A percentile compares a stretch with the other conserved stretches of the same genome.
Evolutionary conservation across 2,329 filamentous ascomycete genomes (phyloP).

Genomic region (Elsinoe australis): DNA sequence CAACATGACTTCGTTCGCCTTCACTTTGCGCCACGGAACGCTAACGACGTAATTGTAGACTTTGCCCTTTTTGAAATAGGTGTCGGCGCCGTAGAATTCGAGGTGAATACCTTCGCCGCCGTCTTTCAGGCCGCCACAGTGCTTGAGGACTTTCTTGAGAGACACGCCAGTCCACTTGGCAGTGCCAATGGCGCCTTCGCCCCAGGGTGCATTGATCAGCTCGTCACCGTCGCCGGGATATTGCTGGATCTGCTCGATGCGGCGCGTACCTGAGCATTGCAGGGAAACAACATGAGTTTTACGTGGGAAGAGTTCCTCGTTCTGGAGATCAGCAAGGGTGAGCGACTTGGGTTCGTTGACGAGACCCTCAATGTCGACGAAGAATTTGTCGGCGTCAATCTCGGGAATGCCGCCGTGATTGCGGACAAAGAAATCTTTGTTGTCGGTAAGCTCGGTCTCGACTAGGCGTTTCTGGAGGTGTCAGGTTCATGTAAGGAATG

Average conservation of each 20-base stretch:
- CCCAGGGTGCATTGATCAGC: slow-evolving; percentile 38
- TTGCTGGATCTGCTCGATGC: slow-evolving; percentile 58
- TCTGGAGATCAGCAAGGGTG: slow-evolving; percentile 52
- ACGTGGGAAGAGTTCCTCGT: slow-evolving; percentile 54
- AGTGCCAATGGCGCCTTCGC: slow-evolving; percentile 60
- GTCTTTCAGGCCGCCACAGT: slow-evolving; percentile 54
- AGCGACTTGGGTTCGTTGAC: slow-evolving; percentile 52
- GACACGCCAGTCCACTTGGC: slow-evolving; percentile 56
- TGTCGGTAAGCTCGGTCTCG: slow-evolving; percentile 51
- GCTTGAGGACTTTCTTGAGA: slow-evolving; percentile 62
- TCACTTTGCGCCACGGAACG: slow-evolving; percentile 61
- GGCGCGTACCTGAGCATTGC: slow-evolving; percentile 61
- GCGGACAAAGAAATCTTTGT: slow-evolving; percentile 57
- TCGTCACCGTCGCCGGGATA: slow-evolving; percentile 57
- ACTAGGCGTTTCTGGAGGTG: neutral
- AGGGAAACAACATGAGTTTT: slow-evolving; percentile 53
- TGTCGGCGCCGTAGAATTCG: slow-evolving; percentile 63
- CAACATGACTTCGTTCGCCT: slow-evolving; percentile 58
- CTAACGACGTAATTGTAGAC: slow-evolving; percentile 60
- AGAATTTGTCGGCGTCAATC: slow-evolving; percentile 51
- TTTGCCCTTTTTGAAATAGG: slow-evolving; percentile 62
- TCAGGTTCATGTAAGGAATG: neutral
- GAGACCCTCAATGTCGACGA: slow-evolving; percentile 51
- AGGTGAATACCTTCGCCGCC: slow-evolving; percentile 48
- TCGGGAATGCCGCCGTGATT: slow-evolving; percentile 66